Percentiles rank a stretch among this genome's conserved stretches.
phyloP scores from a whole-genome alignment of 1,284 basidiomycete species.

The Cutaneotrichosporon sp. region DNA sequence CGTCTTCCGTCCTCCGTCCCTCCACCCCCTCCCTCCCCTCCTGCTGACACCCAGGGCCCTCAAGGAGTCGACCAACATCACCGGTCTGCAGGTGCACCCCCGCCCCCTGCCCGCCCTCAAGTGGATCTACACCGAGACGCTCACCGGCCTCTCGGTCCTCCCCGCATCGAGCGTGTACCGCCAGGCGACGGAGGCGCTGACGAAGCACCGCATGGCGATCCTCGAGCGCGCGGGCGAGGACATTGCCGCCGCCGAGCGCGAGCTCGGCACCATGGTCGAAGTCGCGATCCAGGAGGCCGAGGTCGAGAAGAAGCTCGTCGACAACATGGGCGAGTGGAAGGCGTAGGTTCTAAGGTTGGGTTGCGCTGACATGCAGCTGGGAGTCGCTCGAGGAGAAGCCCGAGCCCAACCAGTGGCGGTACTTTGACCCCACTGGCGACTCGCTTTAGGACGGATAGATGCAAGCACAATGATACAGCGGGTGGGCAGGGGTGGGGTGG shows the following conservation, averaged over 20 bases:
- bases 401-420: constrained; percentile 47
- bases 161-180: constrained; percentile 76
- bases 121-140: constrained; percentile 76
- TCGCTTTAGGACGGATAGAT: constrained; percentile 21
- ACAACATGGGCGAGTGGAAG: constrained; percentile 93
- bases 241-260: constrained; percentile 67
- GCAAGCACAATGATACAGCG: constrained; percentile 6
- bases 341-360: constrained; percentile 65
- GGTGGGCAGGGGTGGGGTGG: too few relatives aligned
- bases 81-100: constrained; percentile 57
- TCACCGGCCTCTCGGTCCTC: constrained; percentile 68
- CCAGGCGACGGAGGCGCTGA: constrained; percentile 84
- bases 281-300: constrained; percentile 70
- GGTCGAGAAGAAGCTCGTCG: constrained; percentile 75
- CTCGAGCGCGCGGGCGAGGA: constrained; percentile 70
- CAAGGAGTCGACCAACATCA: constrained; percentile 78
- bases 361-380: constrained; percentile 38
- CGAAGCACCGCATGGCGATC: constrained; percentile 75
- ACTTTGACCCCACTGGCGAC: constrained; percentile 47
- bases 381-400: constrained; percentile 44
- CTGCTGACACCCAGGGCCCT: constrained; percentile 47
- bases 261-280: constrained; percentile 56
- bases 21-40: background rate
- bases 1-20: background rate
- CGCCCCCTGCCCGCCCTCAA: constrained; percentile 76